A percentile compares a stretch with the other conserved stretches of the same genome.
phyloP scores from a whole-genome alignment of 73 alveolate genomes.

The Tetrahymena malaccensis region DNA sequence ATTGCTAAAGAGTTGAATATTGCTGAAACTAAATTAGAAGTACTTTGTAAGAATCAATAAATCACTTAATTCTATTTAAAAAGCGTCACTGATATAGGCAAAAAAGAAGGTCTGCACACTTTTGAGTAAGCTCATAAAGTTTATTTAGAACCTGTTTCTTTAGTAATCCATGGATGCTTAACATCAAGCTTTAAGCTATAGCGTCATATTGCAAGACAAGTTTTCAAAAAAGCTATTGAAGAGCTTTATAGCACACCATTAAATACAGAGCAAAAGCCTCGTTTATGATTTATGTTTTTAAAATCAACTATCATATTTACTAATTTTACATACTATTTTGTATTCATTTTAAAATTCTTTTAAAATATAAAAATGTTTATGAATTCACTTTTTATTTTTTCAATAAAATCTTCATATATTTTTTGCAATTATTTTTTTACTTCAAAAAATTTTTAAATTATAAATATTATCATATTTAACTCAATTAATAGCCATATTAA shows the following conservation, averaged over 20 bases:
- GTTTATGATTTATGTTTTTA: neutral
- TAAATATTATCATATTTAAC: no score
- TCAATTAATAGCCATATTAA: no score
- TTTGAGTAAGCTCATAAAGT: constrained; percentile 10
- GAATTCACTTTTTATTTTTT: no score
- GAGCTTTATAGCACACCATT: neutral
- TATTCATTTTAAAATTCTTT: no score
- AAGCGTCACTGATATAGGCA: neutral
- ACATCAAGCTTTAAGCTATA: neutral
- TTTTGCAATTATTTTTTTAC: no score
- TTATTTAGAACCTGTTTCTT: neutral
- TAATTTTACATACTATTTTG: no score
- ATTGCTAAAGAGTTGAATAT: neutral
- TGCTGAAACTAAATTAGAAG: constrained; percentile 6
- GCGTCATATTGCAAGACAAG: neutral
- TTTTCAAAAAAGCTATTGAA: neutral
- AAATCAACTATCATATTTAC: neutral
- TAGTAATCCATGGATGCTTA: neutral
- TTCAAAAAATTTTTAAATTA: no score
- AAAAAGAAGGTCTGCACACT: constrained; percentile 11
- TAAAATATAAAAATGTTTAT: no score
- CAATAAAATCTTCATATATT: no score
- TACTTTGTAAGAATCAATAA: neutral
- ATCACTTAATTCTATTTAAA: neutral
- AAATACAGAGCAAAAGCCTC: neutral